Evolutionary conservation across 345 rosid species (phyloP), one percentile per base, ranked within the genome.

Genomic region (Cardamine occulta): DNA sequence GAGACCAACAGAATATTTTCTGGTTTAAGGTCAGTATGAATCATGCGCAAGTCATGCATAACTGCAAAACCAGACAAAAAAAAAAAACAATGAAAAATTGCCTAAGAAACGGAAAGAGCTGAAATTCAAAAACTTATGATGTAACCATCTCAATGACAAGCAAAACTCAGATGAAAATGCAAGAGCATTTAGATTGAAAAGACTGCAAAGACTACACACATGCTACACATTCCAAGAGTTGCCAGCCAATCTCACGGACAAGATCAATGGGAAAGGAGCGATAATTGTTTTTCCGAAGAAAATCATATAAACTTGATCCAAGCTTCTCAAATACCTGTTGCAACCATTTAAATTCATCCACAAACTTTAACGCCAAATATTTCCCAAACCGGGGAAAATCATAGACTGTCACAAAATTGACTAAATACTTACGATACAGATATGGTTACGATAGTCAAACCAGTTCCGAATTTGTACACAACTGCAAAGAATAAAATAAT

Each of bases 371-470:
- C 93, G 94, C 88, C 82, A 54, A 68, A 66, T 79, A 68, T 78
- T 84, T 67, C 80, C 74, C 81, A 76, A 72, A 82, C 76, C 75
- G 73, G 96, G 93, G 88, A 88, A 84, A 86, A 86, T 76, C 80
- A 85, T 80, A 79, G 81, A 35, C 81, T n/a, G 83, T 80, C 64
- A 64, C 85, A 81, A 84, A 65, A 80, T 80, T 78, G 86, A 76
- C 82, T 69, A 86, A 78, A 77, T 82, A 92, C 97, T 92, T 92
- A 92, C 97, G 85, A 92, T 92, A 92, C 97, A 92, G 66, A 92
- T 90, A 92, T 92, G 97, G 90, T 92, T 92, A 88, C 96, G 97
- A 92, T 89, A 88, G 96, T 89, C 97, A 88, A 92, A 92, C 97
- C 97, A 92, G 96, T 90, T 88, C 93, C 93, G 85, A 87, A 92